Conservation (phyloP, 2,329 filamentous ascomycete genomes). For the Lithohypha guttulata region DNA sequence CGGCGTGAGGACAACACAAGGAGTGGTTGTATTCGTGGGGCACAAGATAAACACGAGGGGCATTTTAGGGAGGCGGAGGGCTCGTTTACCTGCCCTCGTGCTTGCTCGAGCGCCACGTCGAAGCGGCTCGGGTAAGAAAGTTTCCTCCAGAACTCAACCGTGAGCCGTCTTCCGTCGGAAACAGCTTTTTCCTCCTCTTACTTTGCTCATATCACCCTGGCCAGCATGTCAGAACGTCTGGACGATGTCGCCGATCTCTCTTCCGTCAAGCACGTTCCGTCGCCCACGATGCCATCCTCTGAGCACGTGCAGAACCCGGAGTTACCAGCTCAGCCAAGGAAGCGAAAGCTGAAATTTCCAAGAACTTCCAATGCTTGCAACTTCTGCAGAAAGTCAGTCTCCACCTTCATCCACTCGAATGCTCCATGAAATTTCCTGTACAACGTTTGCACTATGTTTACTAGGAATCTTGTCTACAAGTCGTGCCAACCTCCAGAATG, state of each 20-base stretch:
- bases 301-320: constrained; percentile 1
- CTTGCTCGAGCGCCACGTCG: no score
- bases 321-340: constrained; percentile 12
- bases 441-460: no score
- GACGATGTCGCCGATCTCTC: no score
- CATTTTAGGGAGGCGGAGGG: background rate
- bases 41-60: background rate
- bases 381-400: constrained; percentile 21
- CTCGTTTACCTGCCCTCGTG: background rate
- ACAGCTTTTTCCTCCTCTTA: no score
- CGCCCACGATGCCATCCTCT: background rate
- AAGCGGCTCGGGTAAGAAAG: no score
- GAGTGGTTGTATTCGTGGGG: constrained; percentile 1
- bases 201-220: no score
- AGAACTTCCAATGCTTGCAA: constrained; percentile 18
- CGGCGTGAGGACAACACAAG: no score
- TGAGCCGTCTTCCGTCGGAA: constrained; percentile 5
- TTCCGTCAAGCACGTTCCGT: background rate
- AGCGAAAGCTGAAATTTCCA: constrained; percentile 20
- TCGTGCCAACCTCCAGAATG: no score
- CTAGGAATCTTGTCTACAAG: background rate
- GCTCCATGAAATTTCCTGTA: no score
- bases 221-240: no score
- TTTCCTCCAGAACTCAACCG: no score
- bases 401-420: no score